Base-by-base conservation (phyloP, 2,329 filamentous ascomycete species). In the Aaosphaeria pasadenensis region DNA sequence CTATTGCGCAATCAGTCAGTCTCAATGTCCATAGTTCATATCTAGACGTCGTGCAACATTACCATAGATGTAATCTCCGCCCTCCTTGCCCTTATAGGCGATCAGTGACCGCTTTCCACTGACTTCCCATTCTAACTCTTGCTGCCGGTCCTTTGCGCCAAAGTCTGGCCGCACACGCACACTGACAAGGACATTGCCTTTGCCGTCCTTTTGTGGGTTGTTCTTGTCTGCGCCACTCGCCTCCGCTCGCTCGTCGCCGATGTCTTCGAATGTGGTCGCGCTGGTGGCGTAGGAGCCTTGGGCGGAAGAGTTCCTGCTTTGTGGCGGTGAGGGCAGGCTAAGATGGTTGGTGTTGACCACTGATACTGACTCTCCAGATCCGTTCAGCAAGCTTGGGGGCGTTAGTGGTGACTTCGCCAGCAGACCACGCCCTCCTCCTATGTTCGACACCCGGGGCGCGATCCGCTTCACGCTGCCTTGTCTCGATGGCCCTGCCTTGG, bases 101-200 rank as follows among this genome's bases (percentile, higher is more conserved):
- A 99, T 87, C 35, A 95, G 74, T 13, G 89, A 87, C 61, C 85
- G 85, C 62, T 90, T 85, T 31, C 88, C 87, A 67, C 96, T 91
- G 4, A 99, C 87, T 76, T 90, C 82, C 94, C 92, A 99, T 65
- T 97, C 94, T 30, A 85, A 83, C 51, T 94, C 88, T 6, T 82
- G 74, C 49, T 82, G 80, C 40, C 82, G 82, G 46, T 80, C 80
- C 46, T 79, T 82, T n/a, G 78, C 77, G 28, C 78, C 82, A 4
- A 83, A 79, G 72, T 96, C 91, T 30, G 94, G 94, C 31, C 94
- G 83, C 39, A 97, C 91, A 64, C 94, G 84, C 35, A 99, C 91
- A 66, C 94, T 97, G 58, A 99, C 92, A 52, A 97, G 73, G 11
- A 99, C 92, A 64, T 99, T 99, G 44, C 94, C 94, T 70, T 96